Evolutionary conservation across 306 rosid genomes (phyloP).

Genomic region (Medicago lupulina): DNA sequence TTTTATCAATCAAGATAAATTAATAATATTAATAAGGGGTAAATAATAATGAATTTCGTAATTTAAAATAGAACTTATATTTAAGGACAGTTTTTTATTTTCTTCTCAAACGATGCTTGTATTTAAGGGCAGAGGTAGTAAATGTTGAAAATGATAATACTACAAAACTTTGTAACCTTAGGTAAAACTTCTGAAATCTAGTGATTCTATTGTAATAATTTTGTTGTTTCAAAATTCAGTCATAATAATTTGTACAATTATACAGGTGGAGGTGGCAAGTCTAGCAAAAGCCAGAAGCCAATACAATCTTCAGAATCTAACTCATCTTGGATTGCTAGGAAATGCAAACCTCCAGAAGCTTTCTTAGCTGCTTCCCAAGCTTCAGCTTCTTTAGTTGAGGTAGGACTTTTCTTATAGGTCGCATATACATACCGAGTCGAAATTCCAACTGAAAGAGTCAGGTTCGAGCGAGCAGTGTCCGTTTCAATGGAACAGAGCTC

Average conservation of each 20-base stretch:
- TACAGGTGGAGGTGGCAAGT: slow-evolving; percentile 93
- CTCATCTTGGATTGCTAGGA: slow-evolving; percentile 92
- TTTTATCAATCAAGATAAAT: too few species aligned
- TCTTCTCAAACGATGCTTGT: too few species aligned
- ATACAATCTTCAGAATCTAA: slow-evolving; percentile 81
- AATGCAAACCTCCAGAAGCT: slow-evolving; percentile 88
- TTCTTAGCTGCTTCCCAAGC: slow-evolving; percentile 99
- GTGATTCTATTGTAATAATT: slow-evolving; percentile 34
- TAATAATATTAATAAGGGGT: too few species aligned
- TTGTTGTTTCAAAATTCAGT: slow-evolving; percentile 33
- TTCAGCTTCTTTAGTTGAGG: slow-evolving; percentile 79
- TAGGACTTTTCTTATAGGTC: slow-evolving; percentile 71
- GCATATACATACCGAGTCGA: slow-evolving; percentile 83
- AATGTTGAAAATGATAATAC: not conserved
- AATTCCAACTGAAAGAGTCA: slow-evolving; percentile 81
- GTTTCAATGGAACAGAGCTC: slow-evolving; percentile 83
- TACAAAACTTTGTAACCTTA: not conserved
- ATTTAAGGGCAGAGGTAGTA: not conserved
- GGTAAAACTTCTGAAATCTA: slow-evolving; percentile 24
- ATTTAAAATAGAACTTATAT: too few species aligned
- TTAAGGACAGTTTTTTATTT: too few species aligned
- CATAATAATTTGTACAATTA: slow-evolving; percentile 41
- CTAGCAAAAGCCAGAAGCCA: slow-evolving; percentile 98
- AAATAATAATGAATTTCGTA: too few species aligned
- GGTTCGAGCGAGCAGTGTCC: slow-evolving; percentile 59